Conservation (phyloP, 163 green algal species). For the Scenedesmus sp. region DNA sequence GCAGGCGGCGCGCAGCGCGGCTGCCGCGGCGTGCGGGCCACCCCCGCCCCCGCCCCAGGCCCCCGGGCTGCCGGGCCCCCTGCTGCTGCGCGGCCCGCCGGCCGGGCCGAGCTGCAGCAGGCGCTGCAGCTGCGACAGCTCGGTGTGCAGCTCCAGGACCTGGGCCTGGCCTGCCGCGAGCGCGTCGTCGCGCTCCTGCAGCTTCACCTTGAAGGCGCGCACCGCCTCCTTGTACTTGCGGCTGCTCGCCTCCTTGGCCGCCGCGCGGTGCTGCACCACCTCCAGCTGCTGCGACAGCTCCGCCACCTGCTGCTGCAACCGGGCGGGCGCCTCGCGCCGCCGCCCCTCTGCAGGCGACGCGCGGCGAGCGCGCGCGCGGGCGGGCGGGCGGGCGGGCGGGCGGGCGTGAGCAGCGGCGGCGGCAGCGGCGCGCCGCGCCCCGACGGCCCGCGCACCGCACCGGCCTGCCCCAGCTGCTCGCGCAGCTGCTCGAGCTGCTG, state of each 20-base stretch:
- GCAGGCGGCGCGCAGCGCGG: background rate
- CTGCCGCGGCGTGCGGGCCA: conserved; percentile 8
- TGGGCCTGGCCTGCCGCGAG: conserved; percentile 47
- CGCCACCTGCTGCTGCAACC: conserved; percentile 39
- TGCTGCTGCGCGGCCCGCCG: background rate
- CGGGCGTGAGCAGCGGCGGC: too few relatives aligned
- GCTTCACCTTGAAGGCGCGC: conserved; percentile 59
- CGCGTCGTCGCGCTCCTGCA: conserved; percentile 44
- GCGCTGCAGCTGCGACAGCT: conserved; percentile 48
- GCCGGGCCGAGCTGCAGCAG: conserved; percentile 32
- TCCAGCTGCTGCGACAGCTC: conserved; percentile 59
- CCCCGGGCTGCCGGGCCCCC: conserved; percentile 10
- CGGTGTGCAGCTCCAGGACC: conserved; percentile 47
- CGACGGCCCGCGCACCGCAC: too few relatives aligned
- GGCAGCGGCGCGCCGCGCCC: too few relatives aligned
- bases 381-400: background rate
- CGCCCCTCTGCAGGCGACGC: background rate
- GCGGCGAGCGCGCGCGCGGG: background rate
- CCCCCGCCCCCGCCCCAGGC: background rate
- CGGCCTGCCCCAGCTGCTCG: conserved; percentile 33
- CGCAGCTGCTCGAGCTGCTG: conserved; percentile 44
- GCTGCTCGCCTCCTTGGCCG: conserved; percentile 58
- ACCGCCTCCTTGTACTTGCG: conserved; percentile 76
- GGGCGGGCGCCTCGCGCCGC: conserved; percentile 13
- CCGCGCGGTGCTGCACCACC: conserved; percentile 52